Conservation (phyloP, 2,329 filamentous ascomycete genomes). For the Blastomyces silverae region DNA sequence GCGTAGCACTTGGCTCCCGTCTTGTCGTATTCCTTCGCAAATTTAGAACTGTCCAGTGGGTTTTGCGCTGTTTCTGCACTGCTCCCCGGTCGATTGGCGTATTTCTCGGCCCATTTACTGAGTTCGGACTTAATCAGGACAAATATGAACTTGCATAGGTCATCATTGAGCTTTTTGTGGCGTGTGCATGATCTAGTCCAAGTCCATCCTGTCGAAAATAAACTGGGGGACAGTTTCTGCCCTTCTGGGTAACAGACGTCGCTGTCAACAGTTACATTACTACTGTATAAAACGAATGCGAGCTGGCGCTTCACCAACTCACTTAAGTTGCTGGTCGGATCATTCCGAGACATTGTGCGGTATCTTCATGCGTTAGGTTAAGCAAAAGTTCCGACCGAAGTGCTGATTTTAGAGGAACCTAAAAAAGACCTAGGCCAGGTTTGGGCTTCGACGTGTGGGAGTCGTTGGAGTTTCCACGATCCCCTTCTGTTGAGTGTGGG, state of each 20-base stretch:
- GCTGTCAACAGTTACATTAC: neutral
- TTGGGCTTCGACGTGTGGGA: neutral
- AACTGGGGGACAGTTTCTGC: neutral
- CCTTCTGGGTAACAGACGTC: neutral
- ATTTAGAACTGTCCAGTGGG: neutral
- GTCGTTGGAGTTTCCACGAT: neutral
- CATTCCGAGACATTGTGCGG: neutral
- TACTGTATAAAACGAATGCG: neutral
- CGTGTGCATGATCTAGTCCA: neutral
- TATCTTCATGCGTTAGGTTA: neutral
- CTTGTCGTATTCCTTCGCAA: neutral
- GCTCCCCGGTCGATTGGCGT: neutral
- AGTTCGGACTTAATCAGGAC: neutral
- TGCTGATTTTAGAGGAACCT: neutral
- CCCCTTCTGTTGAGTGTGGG: neutral
- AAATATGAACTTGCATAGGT: neutral
- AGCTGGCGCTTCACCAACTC: neutral
- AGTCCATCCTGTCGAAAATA: neutral
- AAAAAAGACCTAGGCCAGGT: neutral
- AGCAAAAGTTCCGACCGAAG: neutral
- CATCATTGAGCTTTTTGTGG: neutral
- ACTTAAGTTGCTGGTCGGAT: neutral
- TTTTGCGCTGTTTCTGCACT: neutral
- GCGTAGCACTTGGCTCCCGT: neutral
- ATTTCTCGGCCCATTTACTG: neutral